Conservation (phyloP, 371 early-diverging fungal genomes). For the Rhizomucor miehei region DNA sequence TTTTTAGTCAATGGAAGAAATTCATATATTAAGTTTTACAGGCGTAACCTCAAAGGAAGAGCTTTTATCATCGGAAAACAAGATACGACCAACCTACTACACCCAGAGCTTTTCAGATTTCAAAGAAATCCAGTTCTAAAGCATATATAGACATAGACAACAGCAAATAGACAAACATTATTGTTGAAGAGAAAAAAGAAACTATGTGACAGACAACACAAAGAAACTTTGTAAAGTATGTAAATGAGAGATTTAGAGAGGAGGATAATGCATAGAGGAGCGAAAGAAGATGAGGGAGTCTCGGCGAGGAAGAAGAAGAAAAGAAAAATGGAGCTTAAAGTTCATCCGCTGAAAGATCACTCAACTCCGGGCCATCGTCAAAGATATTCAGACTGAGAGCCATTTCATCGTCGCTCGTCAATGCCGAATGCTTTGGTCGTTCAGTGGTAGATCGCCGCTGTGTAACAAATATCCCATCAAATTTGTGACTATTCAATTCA, state of each 20-base stretch:
- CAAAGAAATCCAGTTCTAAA: too few relatives aligned
- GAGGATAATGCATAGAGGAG: too few relatives aligned
- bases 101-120: constrained; percentile 57
- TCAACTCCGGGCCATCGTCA: constrained; percentile 51
- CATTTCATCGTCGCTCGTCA: constrained; percentile 31
- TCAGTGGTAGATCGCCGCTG: neutral
- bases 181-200: too few relatives aligned
- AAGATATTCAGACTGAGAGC: constrained; percentile 36
- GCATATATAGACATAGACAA: too few relatives aligned
- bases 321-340: too few relatives aligned
- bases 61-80: constrained; percentile 40
- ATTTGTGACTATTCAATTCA: neutral
- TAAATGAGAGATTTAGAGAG: too few relatives aligned
- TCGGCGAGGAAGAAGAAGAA: too few relatives aligned
- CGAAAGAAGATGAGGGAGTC: too few relatives aligned
- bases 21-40: constrained; percentile 6
- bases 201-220: too few relatives aligned
- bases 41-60: constrained; percentile 54
- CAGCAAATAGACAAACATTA: too few relatives aligned
- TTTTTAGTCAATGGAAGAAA: neutral
- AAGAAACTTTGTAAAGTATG: too few relatives aligned
- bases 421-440: neutral
- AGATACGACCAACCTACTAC: constrained; percentile 56
- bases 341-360: constrained; percentile 45
- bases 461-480: neutral